Evolutionary conservation across 208 protist species (phyloP).

Genomic region (Leishmania gerbilli): DNA sequence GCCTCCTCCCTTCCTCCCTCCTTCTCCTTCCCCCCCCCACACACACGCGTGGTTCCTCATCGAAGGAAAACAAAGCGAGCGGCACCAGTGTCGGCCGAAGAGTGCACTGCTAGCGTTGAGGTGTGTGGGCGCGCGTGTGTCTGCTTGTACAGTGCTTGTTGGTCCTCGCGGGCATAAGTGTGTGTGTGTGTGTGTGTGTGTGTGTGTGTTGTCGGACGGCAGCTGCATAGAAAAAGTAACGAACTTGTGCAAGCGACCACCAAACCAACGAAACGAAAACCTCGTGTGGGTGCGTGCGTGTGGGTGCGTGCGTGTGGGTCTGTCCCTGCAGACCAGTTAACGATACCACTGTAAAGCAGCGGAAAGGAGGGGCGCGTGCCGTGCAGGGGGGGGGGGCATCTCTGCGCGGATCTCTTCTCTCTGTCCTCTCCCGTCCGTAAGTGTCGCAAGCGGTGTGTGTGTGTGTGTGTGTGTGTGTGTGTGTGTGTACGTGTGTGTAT

Average conservation of each 20-base stretch:
- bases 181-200: neutral
- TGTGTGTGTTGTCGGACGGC: neutral
- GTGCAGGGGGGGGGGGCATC: too few relatives aligned
- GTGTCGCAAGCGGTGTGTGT: neutral
- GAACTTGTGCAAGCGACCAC: neutral
- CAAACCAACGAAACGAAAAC: neutral
- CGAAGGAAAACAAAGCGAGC: neutral
- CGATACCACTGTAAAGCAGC: neutral
- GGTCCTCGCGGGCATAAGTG: neutral
- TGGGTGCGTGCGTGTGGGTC: neutral
- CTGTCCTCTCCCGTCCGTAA: neutral
- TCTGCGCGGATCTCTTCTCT: neutral
- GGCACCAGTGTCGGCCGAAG: neutral
- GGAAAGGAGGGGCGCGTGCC: neutral
- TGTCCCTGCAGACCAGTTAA: neutral
- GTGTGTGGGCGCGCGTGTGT: neutral
- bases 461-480: neutral
- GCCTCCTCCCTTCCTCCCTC: neutral
- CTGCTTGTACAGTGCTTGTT: too few relatives aligned
- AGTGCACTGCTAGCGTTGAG: neutral
- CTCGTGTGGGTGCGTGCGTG: too few relatives aligned
- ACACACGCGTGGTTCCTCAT: neutral
- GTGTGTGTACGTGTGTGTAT: neutral
- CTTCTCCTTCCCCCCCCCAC: neutral
- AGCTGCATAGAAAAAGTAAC: conserved; percentile 3